Evolutionary conservation across 352 stramenopile species (phyloP), one percentile per base, ranked within the genome.

Genomic region (Thraustotheca clavata): DNA sequence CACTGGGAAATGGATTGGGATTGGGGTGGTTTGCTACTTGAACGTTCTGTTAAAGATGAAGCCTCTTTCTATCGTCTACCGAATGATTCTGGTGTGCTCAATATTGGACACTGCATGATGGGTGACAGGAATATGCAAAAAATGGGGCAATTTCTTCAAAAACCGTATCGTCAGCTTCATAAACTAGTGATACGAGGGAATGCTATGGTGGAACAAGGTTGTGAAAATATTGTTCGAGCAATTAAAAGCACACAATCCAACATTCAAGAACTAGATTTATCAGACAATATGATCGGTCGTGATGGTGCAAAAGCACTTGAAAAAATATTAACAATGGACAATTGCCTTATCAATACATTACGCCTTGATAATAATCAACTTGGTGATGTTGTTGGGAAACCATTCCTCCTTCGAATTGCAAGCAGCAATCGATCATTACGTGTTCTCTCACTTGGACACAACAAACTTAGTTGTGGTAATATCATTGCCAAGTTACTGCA

Each of bases 1-100:
- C 3, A 11, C 31, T 65, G 57, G 57, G 57, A 65, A 20, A 26
- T 22, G 18, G 57, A 65, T 5, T 65, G 57, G 57, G 57, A 65
- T 11, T 65, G 57, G 57, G 41, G 38, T 32, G 39, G 57, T 1
- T 24, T 65, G 16, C 29, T 54, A 8, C 27, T 43, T 7, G 5
- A 31, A 16, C 36, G 18, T 2, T 24, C 43, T 3, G 9, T 2
- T 9, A 31, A 35, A 31, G 24, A 18, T 14, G 24, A 14, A 6
- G 43, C 43, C 14, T 27, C 39, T 29, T 20, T 5, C 6, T 4
- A 14, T 36, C 38, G 31, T 16, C 57, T 27, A 3, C 20, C 34
- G 2, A 27, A 49, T 0, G 55, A 62, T 16, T 50, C 34, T 38
- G 55, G 57, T 3, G 16, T 54, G 4, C 38, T 65, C 36, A 54